Evolutionary conservation across 2,329 filamentous ascomycete species (phyloP).

Genomic region (Penicillium sp.): DNA sequence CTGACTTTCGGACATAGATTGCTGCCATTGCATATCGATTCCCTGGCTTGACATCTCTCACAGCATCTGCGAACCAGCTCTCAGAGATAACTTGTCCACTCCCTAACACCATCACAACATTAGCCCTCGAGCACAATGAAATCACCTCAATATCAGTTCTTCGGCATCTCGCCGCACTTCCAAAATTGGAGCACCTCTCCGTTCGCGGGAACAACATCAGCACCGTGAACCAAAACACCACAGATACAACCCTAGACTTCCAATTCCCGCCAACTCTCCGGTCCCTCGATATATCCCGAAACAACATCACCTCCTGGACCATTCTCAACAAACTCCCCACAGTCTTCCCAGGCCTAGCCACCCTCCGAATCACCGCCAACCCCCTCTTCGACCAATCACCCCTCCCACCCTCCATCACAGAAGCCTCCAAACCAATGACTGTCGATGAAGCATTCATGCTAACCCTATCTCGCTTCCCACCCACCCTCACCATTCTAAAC

Average conservation of each 20-base stretch:
- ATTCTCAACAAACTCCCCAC: constrained; percentile 68
- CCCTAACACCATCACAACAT: constrained; percentile 38
- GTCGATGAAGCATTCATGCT: constrained; percentile 88
- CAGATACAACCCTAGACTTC: constrained; percentile 35
- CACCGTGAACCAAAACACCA: constrained; percentile 38
- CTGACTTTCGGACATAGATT: constrained; percentile 30
- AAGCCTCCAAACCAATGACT: constrained; percentile 43
- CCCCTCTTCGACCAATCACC: constrained; percentile 66
- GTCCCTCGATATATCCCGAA: constrained; percentile 73
- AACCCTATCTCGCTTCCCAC: constrained; percentile 68
- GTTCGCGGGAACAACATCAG: constrained; percentile 75
- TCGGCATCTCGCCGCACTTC: constrained; percentile 53
- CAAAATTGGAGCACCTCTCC: constrained; percentile 49
- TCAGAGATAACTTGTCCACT: constrained; percentile 30
- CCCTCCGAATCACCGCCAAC: constrained; percentile 80
- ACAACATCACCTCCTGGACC: constrained; percentile 65
- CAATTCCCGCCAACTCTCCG: constrained; percentile 56
- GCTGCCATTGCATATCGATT: constrained; percentile 34
- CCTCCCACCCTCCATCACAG: constrained; percentile 19
- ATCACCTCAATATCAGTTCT: constrained; percentile 39
- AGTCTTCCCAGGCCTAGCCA: constrained; percentile 69
- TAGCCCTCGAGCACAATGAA: constrained; percentile 52
- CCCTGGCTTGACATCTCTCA: constrained; percentile 34
- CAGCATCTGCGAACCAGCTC: constrained; percentile 39
- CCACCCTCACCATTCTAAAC: constrained; percentile 61